These are phyloP conservation scores for Hypoxylon sp. DNA, from an alignment of 2,329 filamentous ascomycete genomes.

Conservation along the genomic window DNA sequence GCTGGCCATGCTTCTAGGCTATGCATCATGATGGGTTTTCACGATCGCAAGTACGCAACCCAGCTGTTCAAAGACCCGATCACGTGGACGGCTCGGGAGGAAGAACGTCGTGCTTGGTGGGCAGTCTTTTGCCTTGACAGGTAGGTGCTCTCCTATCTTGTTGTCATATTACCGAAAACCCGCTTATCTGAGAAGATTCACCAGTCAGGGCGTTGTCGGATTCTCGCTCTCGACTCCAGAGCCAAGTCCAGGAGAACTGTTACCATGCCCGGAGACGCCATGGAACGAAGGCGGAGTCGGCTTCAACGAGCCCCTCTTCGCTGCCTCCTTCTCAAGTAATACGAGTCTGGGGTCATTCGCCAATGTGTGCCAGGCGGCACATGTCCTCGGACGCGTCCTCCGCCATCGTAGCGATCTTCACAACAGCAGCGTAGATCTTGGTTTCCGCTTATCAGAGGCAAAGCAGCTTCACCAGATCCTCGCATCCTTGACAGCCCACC, in stretches of 20 bases:
- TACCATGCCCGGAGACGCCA: constrained; percentile 47
- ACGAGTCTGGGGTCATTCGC: constrained; percentile 48
- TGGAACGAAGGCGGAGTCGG: constrained; percentile 50
- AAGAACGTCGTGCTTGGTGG: constrained; percentile 53
- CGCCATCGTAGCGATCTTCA: constrained; percentile 40
- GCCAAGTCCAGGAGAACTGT: constrained; percentile 45
- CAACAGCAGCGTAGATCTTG: constrained; percentile 2
- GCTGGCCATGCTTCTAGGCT: constrained; percentile 47
- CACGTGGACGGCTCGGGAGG: constrained; percentile 51
- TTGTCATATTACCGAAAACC: neutral
- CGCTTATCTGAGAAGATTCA: constrained; percentile 34
- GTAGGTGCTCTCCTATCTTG: constrained; percentile 46
- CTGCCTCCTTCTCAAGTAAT: constrained; percentile 36
- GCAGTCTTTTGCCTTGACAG: constrained; percentile 51
- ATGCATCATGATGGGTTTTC: constrained; percentile 45
- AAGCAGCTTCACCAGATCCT: constrained; percentile 39
- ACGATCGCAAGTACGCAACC: constrained; percentile 46
- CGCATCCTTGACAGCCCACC: constrained; percentile 30
- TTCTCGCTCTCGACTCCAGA: constrained; percentile 48
- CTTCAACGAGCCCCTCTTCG: constrained; percentile 47
- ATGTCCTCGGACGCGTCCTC: constrained; percentile 51
- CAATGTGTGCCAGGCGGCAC: constrained; percentile 50
- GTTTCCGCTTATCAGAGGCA: constrained; percentile 36
- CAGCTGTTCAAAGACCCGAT: constrained; percentile 48
- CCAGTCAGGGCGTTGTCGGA: constrained; percentile 41